Percentiles rank a stretch among this genome's conserved stretches.
phyloP scores from a whole-genome alignment of 2,329 filamentous ascomycete species.

The Lasiodiplodia sp. region DNA sequence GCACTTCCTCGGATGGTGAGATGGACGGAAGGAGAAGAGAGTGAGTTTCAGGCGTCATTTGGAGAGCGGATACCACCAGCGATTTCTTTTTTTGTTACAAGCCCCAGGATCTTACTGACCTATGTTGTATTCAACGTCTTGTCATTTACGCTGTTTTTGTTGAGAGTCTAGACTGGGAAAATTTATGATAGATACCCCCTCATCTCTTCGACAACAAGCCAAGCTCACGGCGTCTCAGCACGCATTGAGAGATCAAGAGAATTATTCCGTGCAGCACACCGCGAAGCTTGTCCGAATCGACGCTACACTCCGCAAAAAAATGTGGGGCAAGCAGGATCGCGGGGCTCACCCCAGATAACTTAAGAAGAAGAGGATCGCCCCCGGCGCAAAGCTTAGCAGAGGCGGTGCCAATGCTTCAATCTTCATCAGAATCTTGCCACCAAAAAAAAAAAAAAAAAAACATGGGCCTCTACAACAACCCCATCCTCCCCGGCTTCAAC shows the following conservation, averaged over 20 bases:
- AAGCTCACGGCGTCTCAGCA: neutral
- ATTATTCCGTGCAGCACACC: neutral
- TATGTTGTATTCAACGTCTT: neutral
- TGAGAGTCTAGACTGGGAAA: neutral
- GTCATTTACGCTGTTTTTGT: neutral
- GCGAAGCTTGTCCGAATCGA: neutral
- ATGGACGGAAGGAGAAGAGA: neutral
- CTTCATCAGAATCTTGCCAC: too few relatives aligned
- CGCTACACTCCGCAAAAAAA: neutral
- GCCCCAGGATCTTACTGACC: neutral
- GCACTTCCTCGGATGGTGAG: neutral
- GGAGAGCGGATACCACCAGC: neutral
- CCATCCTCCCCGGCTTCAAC: constrained; percentile 67
- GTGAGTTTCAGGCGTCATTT: neutral
- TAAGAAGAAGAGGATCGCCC: neutral
- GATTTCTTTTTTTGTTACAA: neutral
- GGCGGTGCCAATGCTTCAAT: neutral
- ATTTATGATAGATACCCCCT: neutral
- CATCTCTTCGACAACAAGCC: neutral
- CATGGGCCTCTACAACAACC: constrained; percentile 47
- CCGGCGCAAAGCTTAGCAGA: neutral
- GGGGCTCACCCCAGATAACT: neutral
- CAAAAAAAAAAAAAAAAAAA: too few relatives aligned
- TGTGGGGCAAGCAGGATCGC: neutral
- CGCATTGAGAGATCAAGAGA: neutral